Percentiles rank a stretch among this genome's conserved stretches.
Evolutionary conservation across 176 grass and related monocot species (phyloP).

Genomic region (Musa beccarii): DNA sequence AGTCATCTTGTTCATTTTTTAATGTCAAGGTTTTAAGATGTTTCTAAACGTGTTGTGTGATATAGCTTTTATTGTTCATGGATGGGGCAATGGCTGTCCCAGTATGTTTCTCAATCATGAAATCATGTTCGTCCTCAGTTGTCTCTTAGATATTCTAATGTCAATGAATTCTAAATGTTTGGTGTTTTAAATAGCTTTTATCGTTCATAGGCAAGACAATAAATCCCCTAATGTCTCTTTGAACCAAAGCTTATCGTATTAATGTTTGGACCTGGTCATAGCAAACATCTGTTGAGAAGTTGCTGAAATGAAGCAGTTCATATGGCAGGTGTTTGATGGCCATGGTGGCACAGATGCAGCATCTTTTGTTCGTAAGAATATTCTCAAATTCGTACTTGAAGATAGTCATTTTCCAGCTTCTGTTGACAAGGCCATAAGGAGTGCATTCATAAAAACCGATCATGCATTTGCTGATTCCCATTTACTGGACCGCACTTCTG

Average conservation of each 20-base stretch:
- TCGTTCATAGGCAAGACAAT: too few species aligned
- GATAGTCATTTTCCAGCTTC: constrained; percentile 62
- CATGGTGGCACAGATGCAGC: constrained; percentile 82
- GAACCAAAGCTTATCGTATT: too few species aligned
- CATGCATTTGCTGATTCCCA: constrained; percentile 68
- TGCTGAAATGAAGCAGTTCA: background rate
- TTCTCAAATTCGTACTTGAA: constrained; percentile 85
- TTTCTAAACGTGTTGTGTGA: background rate
- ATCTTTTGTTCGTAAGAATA: constrained; percentile 68
- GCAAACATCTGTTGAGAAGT: background rate
- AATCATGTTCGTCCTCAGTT: background rate
- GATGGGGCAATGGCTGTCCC: background rate
- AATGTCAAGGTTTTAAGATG: background rate
- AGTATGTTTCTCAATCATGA: background rate
- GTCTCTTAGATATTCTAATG: background rate
- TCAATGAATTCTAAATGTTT: background rate
- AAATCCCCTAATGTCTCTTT: too few species aligned
- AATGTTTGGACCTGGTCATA: background rate
- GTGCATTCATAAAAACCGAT: constrained; percentile 67
- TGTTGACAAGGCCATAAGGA: constrained; percentile 55
- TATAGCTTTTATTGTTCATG: background rate
- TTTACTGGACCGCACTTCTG: constrained; percentile 68
- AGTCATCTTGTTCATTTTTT: background rate
- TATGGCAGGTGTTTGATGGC: constrained; percentile 81
- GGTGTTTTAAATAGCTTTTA: background rate